A percentile compares a stretch with the other conserved stretches of the same genome.
Evolutionary conservation across 371 early-diverging fungal species (phyloP).

Genomic region (Syncephalastrum monosporum): DNA sequence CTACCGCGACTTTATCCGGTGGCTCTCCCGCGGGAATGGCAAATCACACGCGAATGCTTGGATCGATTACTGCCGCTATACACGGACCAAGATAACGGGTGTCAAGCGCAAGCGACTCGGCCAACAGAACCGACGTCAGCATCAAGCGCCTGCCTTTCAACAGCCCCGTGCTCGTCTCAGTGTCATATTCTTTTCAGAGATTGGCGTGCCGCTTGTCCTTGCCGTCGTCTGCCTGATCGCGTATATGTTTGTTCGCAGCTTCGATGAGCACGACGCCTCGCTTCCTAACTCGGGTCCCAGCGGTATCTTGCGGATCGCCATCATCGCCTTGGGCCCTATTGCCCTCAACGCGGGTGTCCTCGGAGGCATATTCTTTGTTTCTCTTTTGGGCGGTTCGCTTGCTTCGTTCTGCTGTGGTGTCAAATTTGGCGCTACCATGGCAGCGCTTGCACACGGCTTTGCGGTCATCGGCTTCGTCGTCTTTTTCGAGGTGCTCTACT

Average conservation of each 20-base stretch:
- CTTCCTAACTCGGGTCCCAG: slow-evolving; percentile 29
- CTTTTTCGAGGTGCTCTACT: slow-evolving; percentile 63
- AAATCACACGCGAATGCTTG: slow-evolving; percentile 67
- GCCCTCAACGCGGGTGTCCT: slow-evolving; percentile 67
- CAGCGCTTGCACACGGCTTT: slow-evolving; percentile 65
- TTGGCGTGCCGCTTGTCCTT: slow-evolving; percentile 66
- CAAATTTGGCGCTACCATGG: slow-evolving; percentile 70
- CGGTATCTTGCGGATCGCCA: slow-evolving; percentile 53
- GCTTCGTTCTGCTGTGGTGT: slow-evolving; percentile 57
- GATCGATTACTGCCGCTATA: slow-evolving; percentile 67
- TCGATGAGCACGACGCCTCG: slow-evolving; percentile 23
- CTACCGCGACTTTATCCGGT: slow-evolving; percentile 74
- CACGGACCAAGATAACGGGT: slow-evolving; percentile 74
- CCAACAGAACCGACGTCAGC: slow-evolving; percentile 19
- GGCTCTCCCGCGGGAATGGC: slow-evolving; percentile 79
- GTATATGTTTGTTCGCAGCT: slow-evolving; percentile 61
- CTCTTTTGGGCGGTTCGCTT: slow-evolving; percentile 66
- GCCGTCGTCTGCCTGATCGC: slow-evolving; percentile 61
- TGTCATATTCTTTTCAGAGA: slow-evolving; percentile 72
- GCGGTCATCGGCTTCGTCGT: slow-evolving; percentile 61
- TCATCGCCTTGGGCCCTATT: slow-evolving; percentile 68
- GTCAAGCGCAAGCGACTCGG: slow-evolving; percentile 70
- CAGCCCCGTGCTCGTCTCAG: slow-evolving; percentile 61
- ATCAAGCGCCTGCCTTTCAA: slow-evolving; percentile 30
- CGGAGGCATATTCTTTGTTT: slow-evolving; percentile 62